Evolutionary conservation across 352 stramenopile species (phyloP).

Genomic region (Pythium monospermum): DNA sequence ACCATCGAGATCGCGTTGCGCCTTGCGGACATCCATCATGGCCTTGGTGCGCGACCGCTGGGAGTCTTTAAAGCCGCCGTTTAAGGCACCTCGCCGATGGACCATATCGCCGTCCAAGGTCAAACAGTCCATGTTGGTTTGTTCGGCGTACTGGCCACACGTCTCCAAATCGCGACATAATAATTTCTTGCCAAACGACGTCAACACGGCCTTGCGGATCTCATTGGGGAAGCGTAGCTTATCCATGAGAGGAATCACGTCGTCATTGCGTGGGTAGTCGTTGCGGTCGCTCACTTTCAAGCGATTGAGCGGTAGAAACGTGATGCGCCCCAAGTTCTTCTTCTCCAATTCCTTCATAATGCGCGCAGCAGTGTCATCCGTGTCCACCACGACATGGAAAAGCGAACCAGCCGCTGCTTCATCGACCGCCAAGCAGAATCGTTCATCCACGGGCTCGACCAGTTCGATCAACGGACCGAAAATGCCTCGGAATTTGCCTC

Average conservation of each 20-base stretch:
- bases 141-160: constrained; percentile 68
- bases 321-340: constrained; percentile 93
- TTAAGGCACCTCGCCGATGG: constrained; percentile 93
- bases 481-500: constrained; percentile 70
- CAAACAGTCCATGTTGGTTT: constrained; percentile 95
- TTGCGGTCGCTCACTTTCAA: constrained; percentile 84
- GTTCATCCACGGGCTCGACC: constrained; percentile 80
- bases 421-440: constrained; percentile 94
- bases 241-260: constrained; percentile 78
- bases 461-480: constrained; percentile 97
- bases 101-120: constrained; percentile 98
- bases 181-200: constrained; percentile 97
- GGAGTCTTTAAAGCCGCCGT: constrained; percentile 95
- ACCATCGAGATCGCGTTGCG: constrained; percentile 68
- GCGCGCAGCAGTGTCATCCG: constrained; percentile 92
- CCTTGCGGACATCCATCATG: constrained; percentile 81
- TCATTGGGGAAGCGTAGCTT: constrained; percentile 82
- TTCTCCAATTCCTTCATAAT: constrained; percentile 95
- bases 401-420: constrained; percentile 94
- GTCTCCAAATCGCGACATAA: constrained; percentile 93
- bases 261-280: constrained; percentile 71
- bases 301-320: constrained; percentile 95
- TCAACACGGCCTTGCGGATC: constrained; percentile 91
- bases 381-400: constrained; percentile 99
- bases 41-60: constrained; percentile 66